These are phyloP conservation scores for Ophiostoma sp. DNA, from an alignment of 2,329 filamentous ascomycete genomes.

Conservation along the genomic window DNA sequence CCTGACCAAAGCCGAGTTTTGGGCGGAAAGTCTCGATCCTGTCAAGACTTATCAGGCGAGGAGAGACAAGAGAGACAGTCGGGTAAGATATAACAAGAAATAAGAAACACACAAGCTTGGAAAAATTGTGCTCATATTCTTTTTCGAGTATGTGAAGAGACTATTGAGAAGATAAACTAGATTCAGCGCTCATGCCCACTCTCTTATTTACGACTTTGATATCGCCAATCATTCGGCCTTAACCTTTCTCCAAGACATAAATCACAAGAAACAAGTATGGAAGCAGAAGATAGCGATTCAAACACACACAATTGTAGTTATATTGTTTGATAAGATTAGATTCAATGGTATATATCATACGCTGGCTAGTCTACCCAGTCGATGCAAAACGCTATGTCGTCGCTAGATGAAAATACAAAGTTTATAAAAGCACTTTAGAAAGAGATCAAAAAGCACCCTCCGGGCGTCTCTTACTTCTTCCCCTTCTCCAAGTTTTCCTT, in stretches of 20 bases:
- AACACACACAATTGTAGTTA: no score
- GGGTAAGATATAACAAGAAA: not conserved
- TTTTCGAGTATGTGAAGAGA: not conserved
- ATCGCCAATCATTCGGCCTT: no score
- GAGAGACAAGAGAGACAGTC: slow-evolving; percentile 6
- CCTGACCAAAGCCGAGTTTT: not conserved
- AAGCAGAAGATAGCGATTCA: no score
- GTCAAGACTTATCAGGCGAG: not conserved
- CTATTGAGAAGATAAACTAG: not conserved
- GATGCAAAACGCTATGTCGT: not conserved
- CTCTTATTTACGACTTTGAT: no score
- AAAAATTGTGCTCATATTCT: not conserved
- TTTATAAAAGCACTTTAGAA: not conserved
- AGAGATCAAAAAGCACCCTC: not conserved
- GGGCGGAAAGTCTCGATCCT: not conserved
- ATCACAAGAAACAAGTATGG: no score
- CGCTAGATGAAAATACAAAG: not conserved
- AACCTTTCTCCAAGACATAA: no score
- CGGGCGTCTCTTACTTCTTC: not conserved
- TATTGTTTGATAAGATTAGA: no score
- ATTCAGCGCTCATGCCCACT: no score
- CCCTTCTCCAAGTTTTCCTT: not conserved
- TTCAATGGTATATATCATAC: not conserved
- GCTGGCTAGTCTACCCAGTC: not conserved
- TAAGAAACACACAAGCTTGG: not conserved